Evolutionary conservation across 2,329 filamentous ascomycete genomes (phyloP), one percentile per base, ranked within the genome.

Genomic region (Penicillium sp.): DNA sequence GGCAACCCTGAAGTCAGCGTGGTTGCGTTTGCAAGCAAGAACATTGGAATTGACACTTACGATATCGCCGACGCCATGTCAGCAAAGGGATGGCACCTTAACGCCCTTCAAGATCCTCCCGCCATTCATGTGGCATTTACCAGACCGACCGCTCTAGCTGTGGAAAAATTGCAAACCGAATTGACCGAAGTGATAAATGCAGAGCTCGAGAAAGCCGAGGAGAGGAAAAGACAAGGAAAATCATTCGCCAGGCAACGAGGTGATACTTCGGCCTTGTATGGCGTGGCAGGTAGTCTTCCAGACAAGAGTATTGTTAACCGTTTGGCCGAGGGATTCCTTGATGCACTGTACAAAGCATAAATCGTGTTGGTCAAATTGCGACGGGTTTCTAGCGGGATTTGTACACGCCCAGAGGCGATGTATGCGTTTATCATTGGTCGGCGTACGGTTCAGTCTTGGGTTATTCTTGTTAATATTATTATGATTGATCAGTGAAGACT

Each of bases 101-200:
- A 97, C 68, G 90, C 92, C 2, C 81, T 99, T 61, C 94, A 99
- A 76, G 87, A 85, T 66, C 94, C 94, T 2, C 87, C 94, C 0
- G 94, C 91, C 20, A 91, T 99, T 55, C 94, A 99, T 72, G 85
- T 97, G 40, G 94, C 94, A 12, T 91, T 97, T 40, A 99, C 94
- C 0, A 73, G 96, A 64, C 93, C 93, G 16, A 89, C 95, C 48
- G 85, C 86, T 21, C 87, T 87, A 65, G 90, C 88, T 2, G 89
- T 90, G 70, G 91, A 97, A 68, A 82, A 83, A 67, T 79, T 99
- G 55, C 81, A 94, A 51, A 74, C 77, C 8, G 94, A 99, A 71
- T 74, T 87, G 30, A 75, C 81, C 30, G 78, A 77, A 33, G 80
- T 82, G 24, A 79, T 85, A 0, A 77, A 72, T 56, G 84, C 83